phyloP scores from a whole-genome alignment of 371 early-diverging fungal genomes.

The Mortierella sp. region DNA sequence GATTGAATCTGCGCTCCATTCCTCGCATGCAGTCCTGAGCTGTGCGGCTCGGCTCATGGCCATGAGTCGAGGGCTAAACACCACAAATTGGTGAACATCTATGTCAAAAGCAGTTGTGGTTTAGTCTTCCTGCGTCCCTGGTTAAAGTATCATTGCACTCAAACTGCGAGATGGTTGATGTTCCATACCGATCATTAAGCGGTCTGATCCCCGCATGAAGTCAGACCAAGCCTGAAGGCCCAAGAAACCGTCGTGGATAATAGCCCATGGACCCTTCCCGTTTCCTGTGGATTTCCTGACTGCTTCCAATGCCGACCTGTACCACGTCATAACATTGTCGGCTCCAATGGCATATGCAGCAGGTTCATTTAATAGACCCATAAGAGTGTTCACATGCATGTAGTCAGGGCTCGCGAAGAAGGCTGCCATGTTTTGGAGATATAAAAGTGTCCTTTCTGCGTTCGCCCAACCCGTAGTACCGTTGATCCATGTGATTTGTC shows the following conservation, averaged over 20 bases:
- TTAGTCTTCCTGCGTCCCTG: no score
- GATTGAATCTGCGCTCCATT: conserved; percentile 26
- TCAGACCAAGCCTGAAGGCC: conserved; percentile 41
- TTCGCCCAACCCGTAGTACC: conserved; percentile 26
- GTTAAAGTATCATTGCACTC: neutral
- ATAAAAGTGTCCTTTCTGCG: conserved; percentile 34
- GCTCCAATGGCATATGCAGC: conserved; percentile 20
- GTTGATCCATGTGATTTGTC: conserved; percentile 28
- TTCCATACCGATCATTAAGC: conserved; percentile 36
- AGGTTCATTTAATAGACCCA: conserved; percentile 66
- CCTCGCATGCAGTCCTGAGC: conserved; percentile 34
- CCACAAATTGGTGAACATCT: conserved; percentile 62
- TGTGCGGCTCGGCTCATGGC: conserved; percentile 24
- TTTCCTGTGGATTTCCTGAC: conserved; percentile 24
- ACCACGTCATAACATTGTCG: conserved; percentile 39
- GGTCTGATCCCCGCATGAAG: conserved; percentile 26
- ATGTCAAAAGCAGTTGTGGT: conserved; percentile 18
- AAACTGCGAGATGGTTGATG: neutral
- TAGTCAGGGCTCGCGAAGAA: conserved; percentile 56
- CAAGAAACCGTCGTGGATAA: conserved; percentile 54
- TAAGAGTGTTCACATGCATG: conserved; percentile 60
- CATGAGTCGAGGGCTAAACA: conserved; percentile 56
- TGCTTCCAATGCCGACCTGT: conserved; percentile 27
- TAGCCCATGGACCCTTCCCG: conserved; percentile 37
- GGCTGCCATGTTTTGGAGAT: conserved; percentile 25